Conservation (phyloP, 2,329 filamentous ascomycete genomes). For the Verticillium dahliae region DNA sequence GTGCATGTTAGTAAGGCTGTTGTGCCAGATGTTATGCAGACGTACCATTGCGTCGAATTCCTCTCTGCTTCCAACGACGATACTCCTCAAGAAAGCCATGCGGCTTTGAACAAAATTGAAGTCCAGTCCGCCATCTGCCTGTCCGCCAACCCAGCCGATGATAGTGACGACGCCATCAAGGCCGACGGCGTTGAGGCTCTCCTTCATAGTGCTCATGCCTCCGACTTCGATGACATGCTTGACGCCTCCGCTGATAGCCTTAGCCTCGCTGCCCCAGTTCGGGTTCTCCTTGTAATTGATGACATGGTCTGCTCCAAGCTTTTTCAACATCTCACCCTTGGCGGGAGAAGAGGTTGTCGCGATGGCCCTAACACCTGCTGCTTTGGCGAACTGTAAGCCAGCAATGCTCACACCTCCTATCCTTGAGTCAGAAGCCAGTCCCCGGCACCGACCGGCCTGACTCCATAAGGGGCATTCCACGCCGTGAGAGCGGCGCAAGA, state of each 20-base stretch:
- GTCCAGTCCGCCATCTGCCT: not conserved
- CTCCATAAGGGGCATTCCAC: constrained; percentile 60
- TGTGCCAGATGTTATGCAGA: not conserved
- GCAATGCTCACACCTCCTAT: constrained; percentile 65
- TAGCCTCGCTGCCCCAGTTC: constrained; percentile 38
- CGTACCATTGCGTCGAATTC: not conserved
- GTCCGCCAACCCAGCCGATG: constrained; percentile 21
- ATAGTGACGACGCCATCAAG: constrained; percentile 38
- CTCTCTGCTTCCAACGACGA: constrained; percentile 1
- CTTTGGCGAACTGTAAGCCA: constrained; percentile 51
- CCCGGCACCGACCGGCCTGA: constrained; percentile 43
- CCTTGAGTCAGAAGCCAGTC: constrained; percentile 60
- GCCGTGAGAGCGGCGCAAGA: constrained; percentile 56
- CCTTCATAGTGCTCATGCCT: constrained; percentile 32
- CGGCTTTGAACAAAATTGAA: not conserved
- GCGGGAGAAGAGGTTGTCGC: constrained; percentile 38
- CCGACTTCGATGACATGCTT: constrained; percentile 43
- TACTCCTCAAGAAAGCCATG: not conserved
- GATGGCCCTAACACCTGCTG: constrained; percentile 40
- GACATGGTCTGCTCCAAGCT: constrained; percentile 42
- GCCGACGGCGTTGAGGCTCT: constrained; percentile 37
- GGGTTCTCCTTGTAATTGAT: constrained; percentile 41
- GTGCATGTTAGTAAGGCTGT: not conserved
- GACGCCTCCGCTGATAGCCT: constrained; percentile 31
- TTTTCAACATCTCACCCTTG: constrained; percentile 35